These are phyloP conservation scores for Penicillium odoratum DNA, from an alignment of 495 filamentous ascomycete species.

Conservation along the genomic window DNA sequence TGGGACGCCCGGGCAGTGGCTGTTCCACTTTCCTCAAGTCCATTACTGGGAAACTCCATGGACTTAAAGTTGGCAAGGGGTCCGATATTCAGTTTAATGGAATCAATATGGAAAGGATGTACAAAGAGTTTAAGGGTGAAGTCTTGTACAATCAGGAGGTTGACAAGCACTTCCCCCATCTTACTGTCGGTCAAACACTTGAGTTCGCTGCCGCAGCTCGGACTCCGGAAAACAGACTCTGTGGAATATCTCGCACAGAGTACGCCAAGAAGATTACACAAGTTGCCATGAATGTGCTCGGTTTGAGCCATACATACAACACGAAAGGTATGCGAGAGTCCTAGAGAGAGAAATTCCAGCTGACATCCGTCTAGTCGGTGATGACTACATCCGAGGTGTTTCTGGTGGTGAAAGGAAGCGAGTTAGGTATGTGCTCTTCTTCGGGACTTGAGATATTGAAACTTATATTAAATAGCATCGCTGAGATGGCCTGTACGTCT, in stretches of 20 bases:
- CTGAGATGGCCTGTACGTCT: slow-evolving; percentile 56
- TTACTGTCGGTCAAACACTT: slow-evolving; percentile 62
- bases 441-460: not conserved
- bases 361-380: slow-evolving; percentile 66
- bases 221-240: slow-evolving; percentile 45
- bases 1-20: slow-evolving; percentile 73
- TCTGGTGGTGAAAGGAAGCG: slow-evolving; percentile 82
- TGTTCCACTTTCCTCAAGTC: slow-evolving; percentile 75
- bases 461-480: slow-evolving; percentile 40
- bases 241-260: slow-evolving; percentile 40
- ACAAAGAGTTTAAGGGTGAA: slow-evolving; percentile 62
- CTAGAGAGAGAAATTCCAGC: slow-evolving; percentile 69
- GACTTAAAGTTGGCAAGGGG: slow-evolving; percentile 59
- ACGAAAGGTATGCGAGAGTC: slow-evolving; percentile 70
- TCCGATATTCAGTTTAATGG: slow-evolving; percentile 67
- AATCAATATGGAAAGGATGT: slow-evolving; percentile 52
- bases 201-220: slow-evolving; percentile 58
- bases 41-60: slow-evolving; percentile 69
- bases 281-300: slow-evolving; percentile 64
- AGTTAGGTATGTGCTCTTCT: slow-evolving; percentile 50
- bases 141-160: slow-evolving; percentile 60
- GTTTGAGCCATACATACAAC: slow-evolving; percentile 61
- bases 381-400: slow-evolving; percentile 77
- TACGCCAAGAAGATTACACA: slow-evolving; percentile 50
- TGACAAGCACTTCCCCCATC: slow-evolving; percentile 61